These are phyloP conservation scores for Phytopythium ostracodes DNA, from an alignment of 352 stramenopile species.

Conservation along the genomic window DNA sequence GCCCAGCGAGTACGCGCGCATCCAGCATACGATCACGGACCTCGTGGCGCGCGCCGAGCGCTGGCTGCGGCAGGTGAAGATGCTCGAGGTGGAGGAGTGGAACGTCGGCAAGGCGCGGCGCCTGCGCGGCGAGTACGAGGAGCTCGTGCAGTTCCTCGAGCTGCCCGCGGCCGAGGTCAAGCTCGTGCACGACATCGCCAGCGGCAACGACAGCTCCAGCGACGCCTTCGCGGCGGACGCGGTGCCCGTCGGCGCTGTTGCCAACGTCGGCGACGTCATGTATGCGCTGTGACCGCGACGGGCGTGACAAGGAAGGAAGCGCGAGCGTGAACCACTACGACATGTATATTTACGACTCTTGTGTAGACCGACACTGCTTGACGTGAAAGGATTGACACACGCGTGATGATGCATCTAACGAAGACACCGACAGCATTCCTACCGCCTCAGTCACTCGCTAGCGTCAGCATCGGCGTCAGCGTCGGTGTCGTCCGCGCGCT, in stretches of 20 bases:
- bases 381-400: not conserved
- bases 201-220: conserved; percentile 2
- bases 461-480: not conserved
- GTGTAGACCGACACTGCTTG: not conserved
- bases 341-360: not conserved
- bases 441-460: not conserved
- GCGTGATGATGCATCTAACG: not conserved
- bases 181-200: conserved; percentile 41
- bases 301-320: not conserved
- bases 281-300: not conserved
- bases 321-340: not conserved
- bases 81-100: conserved; percentile 62
- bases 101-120: conserved; percentile 49
- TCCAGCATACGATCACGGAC: conserved; percentile 70
- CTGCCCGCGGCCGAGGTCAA: conserved; percentile 62
- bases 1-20: conserved; percentile 57
- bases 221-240: not conserved
- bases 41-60: conserved; percentile 51
- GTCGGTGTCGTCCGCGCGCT: conserved; percentile 3
- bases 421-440: not conserved
- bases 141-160: conserved; percentile 63
- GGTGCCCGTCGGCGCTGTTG: not conserved
- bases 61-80: conserved; percentile 67
- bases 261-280: not conserved
- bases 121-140: conserved; percentile 38